A percentile compares a stretch with the other conserved stretches of the same genome.
These are phyloP conservation scores for Xylariaceae sp. DNA, from an alignment of 2,329 filamentous ascomycete species.

Conservation along the genomic window DNA sequence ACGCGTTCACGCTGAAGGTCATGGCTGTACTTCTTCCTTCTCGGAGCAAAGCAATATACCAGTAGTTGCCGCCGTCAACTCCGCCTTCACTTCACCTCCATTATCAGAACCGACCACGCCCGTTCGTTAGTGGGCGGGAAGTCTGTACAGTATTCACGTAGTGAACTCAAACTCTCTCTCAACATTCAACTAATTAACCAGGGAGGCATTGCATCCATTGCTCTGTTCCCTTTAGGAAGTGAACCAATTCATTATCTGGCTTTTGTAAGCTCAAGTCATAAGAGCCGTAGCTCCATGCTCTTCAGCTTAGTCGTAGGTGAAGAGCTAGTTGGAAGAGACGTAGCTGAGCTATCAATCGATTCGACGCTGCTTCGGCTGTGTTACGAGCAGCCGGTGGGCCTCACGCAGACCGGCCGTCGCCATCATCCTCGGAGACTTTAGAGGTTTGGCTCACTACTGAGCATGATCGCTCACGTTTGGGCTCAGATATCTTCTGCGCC, in stretches of 20 bases:
- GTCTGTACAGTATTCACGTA: background rate
- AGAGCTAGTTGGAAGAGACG: slow-evolving; percentile 4
- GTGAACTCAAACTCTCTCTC: background rate
- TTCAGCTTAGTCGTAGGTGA: slow-evolving; percentile 17
- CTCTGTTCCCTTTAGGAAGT: background rate
- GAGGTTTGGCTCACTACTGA: background rate
- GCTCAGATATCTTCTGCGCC: background rate
- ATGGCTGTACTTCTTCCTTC: background rate
- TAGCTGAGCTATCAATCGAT: background rate
- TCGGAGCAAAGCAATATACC: background rate
- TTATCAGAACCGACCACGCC: background rate
- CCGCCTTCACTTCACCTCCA: background rate
- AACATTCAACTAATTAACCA: background rate
- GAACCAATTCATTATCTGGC: background rate
- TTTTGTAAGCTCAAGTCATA: slow-evolving; percentile 16
- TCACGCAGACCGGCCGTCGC: background rate
- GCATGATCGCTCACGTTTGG: background rate
- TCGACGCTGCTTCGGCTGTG: background rate
- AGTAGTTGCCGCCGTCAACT: background rate
- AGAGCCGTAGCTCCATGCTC: slow-evolving; percentile 8
- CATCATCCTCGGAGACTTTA: background rate
- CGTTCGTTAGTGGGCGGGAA: background rate
- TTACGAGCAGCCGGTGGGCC: background rate
- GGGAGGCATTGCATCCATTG: background rate
- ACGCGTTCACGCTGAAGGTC: background rate